These are phyloP conservation scores for Grammothele lineata DNA, from an alignment of 768 basidiomycete genomes.

Conservation along the genomic window DNA sequence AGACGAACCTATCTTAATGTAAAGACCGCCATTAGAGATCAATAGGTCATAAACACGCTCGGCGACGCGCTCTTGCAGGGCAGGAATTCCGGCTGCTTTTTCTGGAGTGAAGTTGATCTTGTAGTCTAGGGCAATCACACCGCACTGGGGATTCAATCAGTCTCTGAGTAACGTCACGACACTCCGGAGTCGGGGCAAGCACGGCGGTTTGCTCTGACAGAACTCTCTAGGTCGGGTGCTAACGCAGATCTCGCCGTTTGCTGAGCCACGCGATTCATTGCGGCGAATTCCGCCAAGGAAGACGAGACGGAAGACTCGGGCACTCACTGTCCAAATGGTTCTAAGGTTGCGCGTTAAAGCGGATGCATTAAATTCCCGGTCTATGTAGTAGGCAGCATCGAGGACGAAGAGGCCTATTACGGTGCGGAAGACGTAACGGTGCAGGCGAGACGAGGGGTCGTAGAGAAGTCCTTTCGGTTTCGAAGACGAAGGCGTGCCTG, in stretches of 20 bases:
- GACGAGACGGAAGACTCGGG: neutral
- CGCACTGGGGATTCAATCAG: slow-evolving; percentile 41
- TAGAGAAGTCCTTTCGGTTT: too few species aligned
- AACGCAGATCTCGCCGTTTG: slow-evolving; percentile 3
- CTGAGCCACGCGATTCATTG: neutral
- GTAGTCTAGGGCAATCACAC: slow-evolving; percentile 73
- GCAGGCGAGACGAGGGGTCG: too few species aligned
- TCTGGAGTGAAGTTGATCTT: slow-evolving; percentile 82
- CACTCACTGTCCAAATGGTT: slow-evolving; percentile 48
- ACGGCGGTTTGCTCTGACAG: neutral
- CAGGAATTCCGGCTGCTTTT: slow-evolving; percentile 68
- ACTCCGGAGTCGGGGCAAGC: neutral
- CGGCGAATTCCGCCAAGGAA: too few species aligned
- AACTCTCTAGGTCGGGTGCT: neutral
- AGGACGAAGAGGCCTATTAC: slow-evolving; percentile 18
- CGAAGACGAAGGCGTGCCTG: too few species aligned
- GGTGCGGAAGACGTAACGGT: neutral
- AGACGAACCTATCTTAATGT: slow-evolving; percentile 71
- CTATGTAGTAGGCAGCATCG: slow-evolving; percentile 33
- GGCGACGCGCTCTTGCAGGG: slow-evolving; percentile 82
- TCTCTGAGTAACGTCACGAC: neutral
- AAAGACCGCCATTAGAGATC: slow-evolving; percentile 78
- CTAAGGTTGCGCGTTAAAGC: slow-evolving; percentile 43
- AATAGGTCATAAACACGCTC: slow-evolving; percentile 72
- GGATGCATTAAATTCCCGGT: slow-evolving; percentile 45